phyloP scores from a whole-genome alignment of 2,329 filamentous ascomycete species.

The Colletotrichum sp. region DNA sequence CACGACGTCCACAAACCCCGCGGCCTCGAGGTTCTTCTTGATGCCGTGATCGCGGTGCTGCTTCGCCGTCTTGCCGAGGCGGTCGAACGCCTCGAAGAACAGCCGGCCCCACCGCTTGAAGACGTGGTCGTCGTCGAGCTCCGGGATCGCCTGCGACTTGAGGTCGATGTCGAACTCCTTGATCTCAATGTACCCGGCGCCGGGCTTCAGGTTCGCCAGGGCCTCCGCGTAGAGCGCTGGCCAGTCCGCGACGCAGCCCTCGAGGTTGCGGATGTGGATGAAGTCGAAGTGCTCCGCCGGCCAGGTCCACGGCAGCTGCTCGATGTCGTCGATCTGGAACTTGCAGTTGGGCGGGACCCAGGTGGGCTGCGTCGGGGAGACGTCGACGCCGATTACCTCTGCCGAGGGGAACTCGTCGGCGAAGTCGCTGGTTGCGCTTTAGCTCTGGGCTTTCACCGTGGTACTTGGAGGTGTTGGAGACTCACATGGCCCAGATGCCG shows the following conservation, averaged over 20 bases:
- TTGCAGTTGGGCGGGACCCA: slow-evolving; percentile 66
- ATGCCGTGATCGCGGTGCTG: slow-evolving; percentile 27
- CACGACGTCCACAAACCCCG: slow-evolving; percentile 26
- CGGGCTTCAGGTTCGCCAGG: slow-evolving; percentile 51
- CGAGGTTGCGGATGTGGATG: slow-evolving; percentile 61
- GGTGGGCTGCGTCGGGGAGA: slow-evolving; percentile 61
- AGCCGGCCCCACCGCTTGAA: slow-evolving; percentile 29
- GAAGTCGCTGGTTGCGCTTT: slow-evolving; percentile 46
- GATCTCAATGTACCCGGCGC: slow-evolving; percentile 34
- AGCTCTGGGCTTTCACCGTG: too few relatives aligned
- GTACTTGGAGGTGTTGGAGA: background rate
- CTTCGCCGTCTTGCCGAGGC: slow-evolving; percentile 33
- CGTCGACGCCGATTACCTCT: slow-evolving; percentile 55
- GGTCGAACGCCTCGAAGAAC: slow-evolving; percentile 31
- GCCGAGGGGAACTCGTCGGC: slow-evolving; percentile 47
- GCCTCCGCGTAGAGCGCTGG: slow-evolving; percentile 33
- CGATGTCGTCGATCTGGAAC: slow-evolving; percentile 69
- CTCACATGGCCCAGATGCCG: slow-evolving; percentile 48
- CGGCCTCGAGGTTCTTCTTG: slow-evolving; percentile 23
- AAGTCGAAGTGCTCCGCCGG: slow-evolving; percentile 58
- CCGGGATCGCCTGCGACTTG: slow-evolving; percentile 22
- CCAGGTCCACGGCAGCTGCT: slow-evolving; percentile 51
- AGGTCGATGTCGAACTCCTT: slow-evolving; percentile 23
- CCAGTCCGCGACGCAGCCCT: slow-evolving; percentile 60
- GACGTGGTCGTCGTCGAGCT: slow-evolving; percentile 1